Percentiles rank a stretch among this genome's conserved stretches.
Conservation (phyloP, 139 green algal genomes). For the Zygnema circumcarinatum region DNA sequence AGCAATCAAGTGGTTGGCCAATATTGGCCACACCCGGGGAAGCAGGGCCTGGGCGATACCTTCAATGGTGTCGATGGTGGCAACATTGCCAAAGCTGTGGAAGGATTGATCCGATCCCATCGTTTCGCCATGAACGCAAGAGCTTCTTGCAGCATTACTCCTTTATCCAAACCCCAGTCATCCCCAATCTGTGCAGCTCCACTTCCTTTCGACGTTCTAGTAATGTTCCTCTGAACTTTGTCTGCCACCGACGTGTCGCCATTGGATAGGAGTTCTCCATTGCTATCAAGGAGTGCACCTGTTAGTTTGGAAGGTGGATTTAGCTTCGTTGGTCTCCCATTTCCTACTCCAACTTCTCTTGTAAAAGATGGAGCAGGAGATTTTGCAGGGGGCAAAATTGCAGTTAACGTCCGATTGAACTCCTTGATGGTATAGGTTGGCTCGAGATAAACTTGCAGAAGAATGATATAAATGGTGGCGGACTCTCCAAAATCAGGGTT, state of each 20-base stretch:
- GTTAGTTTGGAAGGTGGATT: no score
- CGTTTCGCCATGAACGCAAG: slow-evolving; percentile 27
- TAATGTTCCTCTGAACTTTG: background rate
- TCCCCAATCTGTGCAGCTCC: background rate
- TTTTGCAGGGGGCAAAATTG: background rate
- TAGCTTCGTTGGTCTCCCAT: no score
- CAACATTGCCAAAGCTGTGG: slow-evolving; percentile 26
- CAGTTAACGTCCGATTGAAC: background rate
- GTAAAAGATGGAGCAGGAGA: background rate
- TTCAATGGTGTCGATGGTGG: background rate
- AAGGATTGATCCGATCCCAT: slow-evolving; percentile 7
- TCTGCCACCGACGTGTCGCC: background rate
- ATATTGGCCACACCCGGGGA: no score
- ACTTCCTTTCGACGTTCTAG: background rate
- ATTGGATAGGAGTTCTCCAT: background rate
- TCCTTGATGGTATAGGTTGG: background rate
- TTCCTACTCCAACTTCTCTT: no score
- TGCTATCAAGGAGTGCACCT: no score
- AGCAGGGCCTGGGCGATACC: no score
- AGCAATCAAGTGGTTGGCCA: no score
- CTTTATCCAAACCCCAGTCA: slow-evolving; percentile 4
- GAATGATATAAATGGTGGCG: slow-evolving; percentile 54
- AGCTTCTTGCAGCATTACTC: slow-evolving; percentile 37
- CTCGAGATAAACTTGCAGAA: slow-evolving; percentile 1
- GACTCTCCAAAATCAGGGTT: slow-evolving; percentile 33